Evolutionary conservation across 2,329 filamentous ascomycete genomes (phyloP).

Genomic region (Bimuria novae-zelandiae): DNA sequence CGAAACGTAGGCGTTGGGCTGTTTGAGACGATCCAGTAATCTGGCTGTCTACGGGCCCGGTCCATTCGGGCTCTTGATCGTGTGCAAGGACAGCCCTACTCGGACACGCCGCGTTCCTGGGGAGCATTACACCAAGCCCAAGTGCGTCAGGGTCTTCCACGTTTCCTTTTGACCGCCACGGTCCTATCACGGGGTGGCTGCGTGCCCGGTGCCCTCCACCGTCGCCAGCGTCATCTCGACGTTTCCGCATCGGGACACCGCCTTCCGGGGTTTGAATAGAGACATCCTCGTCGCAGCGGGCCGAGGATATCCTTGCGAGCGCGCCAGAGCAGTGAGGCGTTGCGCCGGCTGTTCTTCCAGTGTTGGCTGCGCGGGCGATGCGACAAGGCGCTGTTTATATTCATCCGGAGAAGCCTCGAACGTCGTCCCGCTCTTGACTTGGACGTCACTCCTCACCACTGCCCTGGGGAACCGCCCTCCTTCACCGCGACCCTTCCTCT

Average conservation of each 20-base stretch:
- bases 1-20: constrained; percentile 38
- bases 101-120: constrained; percentile 34
- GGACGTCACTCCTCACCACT: constrained; percentile 31
- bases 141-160: constrained; percentile 38
- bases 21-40: constrained; percentile 43
- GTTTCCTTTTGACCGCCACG: constrained; percentile 36
- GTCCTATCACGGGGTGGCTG: constrained; percentile 37
- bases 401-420: constrained; percentile 36
- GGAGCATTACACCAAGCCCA: constrained; percentile 33
- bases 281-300: constrained; percentile 40
- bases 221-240: constrained; percentile 35
- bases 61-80: constrained; percentile 34
- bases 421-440: constrained; percentile 32
- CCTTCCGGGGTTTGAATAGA: constrained; percentile 37
- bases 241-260: constrained; percentile 44
- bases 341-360: constrained; percentile 39
- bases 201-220: constrained; percentile 30
- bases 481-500: not conserved
- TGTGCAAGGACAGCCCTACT: constrained; percentile 45
- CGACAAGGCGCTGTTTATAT: constrained; percentile 44
- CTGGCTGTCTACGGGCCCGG: constrained; percentile 25
- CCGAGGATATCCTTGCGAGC: constrained; percentile 45
- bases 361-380: constrained; percentile 42
- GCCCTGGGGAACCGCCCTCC: constrained; percentile 9
- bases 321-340: constrained; percentile 39